A percentile compares a stretch with the other conserved stretches of the same genome.
These are phyloP conservation scores for Hymenoscyphus occultus DNA, from an alignment of 2,329 filamentous ascomycete genomes.

Conservation along the genomic window DNA sequence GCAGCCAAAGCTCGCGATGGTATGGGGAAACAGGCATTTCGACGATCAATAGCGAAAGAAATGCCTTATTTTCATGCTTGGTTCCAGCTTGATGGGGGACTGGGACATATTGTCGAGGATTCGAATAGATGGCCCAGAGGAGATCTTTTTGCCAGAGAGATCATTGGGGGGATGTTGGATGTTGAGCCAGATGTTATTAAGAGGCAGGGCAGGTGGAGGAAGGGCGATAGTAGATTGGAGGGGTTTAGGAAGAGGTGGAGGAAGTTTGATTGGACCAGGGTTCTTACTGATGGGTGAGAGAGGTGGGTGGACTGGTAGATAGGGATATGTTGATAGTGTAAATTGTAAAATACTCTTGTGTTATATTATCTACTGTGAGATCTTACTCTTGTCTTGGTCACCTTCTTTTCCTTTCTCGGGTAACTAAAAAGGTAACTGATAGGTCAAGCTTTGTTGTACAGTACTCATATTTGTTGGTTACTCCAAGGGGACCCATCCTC, in stretches of 20 bases:
- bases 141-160: conserved; percentile 88
- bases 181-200: conserved; percentile 78
- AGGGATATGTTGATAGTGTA: neutral
- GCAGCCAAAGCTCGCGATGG: conserved; percentile 61
- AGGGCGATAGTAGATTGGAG: conserved; percentile 61
- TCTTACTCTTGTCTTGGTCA: too few species aligned
- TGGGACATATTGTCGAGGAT: conserved; percentile 92
- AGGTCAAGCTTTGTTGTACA: too few species aligned
- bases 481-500: too few species aligned
- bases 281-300: conserved; percentile 41
- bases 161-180: conserved; percentile 90
- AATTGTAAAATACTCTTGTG: neutral
- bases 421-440: too few species aligned
- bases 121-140: conserved; percentile 80
- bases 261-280: conserved; percentile 84
- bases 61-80: conserved; percentile 99
- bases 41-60: conserved; percentile 81
- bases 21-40: conserved; percentile 77
- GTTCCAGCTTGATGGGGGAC: conserved; percentile 87
- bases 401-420: too few species aligned
- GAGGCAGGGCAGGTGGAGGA: conserved; percentile 82
- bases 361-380: too few species aligned
- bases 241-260: conserved; percentile 81
- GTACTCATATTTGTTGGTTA: too few species aligned
- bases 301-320: neutral